phyloP scores from a whole-genome alignment of 495 filamentous ascomycete species.

The Penicillium angulare region DNA sequence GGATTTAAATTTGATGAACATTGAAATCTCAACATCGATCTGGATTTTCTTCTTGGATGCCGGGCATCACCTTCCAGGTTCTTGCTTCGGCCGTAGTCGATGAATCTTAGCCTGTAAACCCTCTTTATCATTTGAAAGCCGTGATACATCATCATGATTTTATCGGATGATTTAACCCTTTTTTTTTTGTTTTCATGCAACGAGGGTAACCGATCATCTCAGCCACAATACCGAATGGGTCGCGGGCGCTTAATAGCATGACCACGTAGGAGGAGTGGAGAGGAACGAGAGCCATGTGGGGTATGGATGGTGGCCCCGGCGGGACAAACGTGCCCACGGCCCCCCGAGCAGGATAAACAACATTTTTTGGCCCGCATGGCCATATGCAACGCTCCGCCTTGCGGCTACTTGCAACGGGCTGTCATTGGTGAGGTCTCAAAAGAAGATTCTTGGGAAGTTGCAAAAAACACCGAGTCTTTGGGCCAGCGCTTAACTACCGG shows the following conservation, averaged over 20 bases:
- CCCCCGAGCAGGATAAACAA: not conserved
- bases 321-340: not conserved
- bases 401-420: not conserved
- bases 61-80: too few relatives aligned
- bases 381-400: not conserved
- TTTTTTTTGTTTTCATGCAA: not conserved
- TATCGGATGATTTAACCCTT: not conserved
- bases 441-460: constrained; percentile 12
- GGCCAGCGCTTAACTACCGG: constrained; percentile 29
- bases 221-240: not conserved
- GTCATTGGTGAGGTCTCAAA: not conserved
- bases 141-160: too few relatives aligned
- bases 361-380: not conserved
- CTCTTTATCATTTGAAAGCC: too few relatives aligned
- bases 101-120: too few relatives aligned
- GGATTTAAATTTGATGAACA: too few relatives aligned
- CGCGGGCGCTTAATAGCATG: not conserved
- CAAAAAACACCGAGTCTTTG: constrained; percentile 3
- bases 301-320: not conserved
- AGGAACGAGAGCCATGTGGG: not conserved
- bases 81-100: too few relatives aligned
- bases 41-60: too few relatives aligned
- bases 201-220: not conserved
- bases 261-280: not conserved
- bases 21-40: too few relatives aligned